phyloP scores from a whole-genome alignment of 257 asterid genomes.

The Primulina huaijiensis region DNA sequence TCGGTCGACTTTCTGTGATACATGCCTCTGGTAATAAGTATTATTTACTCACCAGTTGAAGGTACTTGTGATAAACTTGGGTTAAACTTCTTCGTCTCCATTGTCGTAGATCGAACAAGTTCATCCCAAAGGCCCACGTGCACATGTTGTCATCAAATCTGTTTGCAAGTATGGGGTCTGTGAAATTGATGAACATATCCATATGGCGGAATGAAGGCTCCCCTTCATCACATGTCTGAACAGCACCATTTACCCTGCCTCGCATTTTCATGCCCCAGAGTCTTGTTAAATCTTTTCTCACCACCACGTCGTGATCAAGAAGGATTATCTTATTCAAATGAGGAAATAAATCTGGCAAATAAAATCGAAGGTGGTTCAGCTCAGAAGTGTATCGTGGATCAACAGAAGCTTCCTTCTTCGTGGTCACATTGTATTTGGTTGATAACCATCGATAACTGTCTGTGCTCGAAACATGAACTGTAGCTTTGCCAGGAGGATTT shows the following conservation, averaged over 20 bases:
- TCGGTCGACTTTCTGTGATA: not conserved
- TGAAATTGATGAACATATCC: slow-evolving; percentile 69
- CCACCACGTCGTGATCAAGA: slow-evolving; percentile 97
- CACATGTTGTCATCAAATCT: slow-evolving; percentile 54
- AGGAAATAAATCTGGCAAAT: slow-evolving; percentile 87
- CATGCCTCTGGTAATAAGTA: not conserved
- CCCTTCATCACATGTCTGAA: slow-evolving; percentile 65
- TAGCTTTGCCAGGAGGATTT: slow-evolving; percentile 76
- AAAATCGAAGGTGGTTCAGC: slow-evolving; percentile 85
- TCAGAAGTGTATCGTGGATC: slow-evolving; percentile 73
- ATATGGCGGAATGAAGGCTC: slow-evolving; percentile 70
- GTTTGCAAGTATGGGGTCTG: slow-evolving; percentile 58
- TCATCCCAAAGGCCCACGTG: slow-evolving; percentile 99
- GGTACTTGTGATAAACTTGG: slow-evolving; percentile 59
- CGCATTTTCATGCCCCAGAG: slow-evolving; percentile 71
- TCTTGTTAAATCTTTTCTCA: slow-evolving; percentile 67
- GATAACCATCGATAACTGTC: slow-evolving; percentile 59
- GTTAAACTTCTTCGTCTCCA: slow-evolving; percentile 76
- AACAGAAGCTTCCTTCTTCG: slow-evolving; percentile 53
- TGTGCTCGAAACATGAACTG: slow-evolving; percentile 61
- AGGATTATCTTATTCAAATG: slow-evolving; percentile 64
- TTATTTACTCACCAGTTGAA: slow-evolving; percentile 54
- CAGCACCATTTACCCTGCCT: slow-evolving; percentile 88
- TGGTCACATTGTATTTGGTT: slow-evolving; percentile 43
- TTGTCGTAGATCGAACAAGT: slow-evolving; percentile 70